Evolutionary conservation across 2,329 filamentous ascomycete species (phyloP).

Genomic region (Dendrostoma leiphaemia): DNA sequence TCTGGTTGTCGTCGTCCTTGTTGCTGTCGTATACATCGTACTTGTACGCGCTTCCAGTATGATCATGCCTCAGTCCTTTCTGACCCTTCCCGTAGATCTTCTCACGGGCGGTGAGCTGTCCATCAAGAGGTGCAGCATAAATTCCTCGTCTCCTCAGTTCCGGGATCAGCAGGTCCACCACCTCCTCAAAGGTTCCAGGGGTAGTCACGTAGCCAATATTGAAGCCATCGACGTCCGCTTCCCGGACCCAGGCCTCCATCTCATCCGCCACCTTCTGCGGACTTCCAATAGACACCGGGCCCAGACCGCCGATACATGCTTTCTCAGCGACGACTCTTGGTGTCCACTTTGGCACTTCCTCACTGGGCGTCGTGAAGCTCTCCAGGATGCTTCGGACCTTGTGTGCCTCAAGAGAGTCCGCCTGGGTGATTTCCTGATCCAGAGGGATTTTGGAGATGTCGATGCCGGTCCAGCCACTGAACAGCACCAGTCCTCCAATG

Average conservation of each 20-base stretch:
- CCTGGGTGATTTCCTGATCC: constrained; percentile 49
- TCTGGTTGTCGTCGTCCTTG: no score
- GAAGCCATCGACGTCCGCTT: constrained; percentile 31
- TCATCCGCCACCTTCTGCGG: constrained; percentile 44
- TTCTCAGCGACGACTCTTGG: constrained; percentile 43
- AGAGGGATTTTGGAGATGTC: constrained; percentile 51
- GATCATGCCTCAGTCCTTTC: constrained; percentile 53
- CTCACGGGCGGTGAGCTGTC: constrained; percentile 52
- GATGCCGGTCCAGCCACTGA: constrained; percentile 53
- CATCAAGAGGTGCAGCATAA: constrained; percentile 32
- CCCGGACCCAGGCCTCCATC: constrained; percentile 42
- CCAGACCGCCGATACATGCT: constrained; percentile 46
- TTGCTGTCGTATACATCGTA: constrained; percentile 64
- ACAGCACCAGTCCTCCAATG: constrained; percentile 47
- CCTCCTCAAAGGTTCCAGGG: constrained; percentile 50
- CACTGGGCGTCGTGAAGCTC: constrained; percentile 39
- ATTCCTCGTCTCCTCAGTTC: constrained; percentile 41
- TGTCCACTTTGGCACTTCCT: constrained; percentile 44
- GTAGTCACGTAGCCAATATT: constrained; percentile 45
- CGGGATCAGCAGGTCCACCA: constrained; percentile 47
- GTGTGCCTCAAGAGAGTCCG: constrained; percentile 47
- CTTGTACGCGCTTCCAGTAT: constrained; percentile 58
- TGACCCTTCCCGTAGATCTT: constrained; percentile 63
- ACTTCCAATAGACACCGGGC: constrained; percentile 45
- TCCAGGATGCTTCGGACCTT: constrained; percentile 42